Evolutionary conservation across 805 yeast genomes (phyloP).

Genomic region (Priceomyces haplophilus): DNA sequence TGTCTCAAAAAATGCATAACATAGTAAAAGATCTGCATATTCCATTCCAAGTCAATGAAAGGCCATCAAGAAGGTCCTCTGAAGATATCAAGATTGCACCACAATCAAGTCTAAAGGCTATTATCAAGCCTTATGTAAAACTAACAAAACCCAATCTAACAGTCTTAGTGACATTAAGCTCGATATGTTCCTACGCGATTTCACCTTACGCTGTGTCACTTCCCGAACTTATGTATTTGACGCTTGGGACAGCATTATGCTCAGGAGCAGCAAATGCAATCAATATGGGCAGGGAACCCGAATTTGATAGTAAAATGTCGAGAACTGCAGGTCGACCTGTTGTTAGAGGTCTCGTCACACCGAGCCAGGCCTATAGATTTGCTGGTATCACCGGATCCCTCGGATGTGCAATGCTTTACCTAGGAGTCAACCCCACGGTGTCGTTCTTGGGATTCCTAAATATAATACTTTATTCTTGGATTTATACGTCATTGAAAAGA

Average conservation of each 20-base stretch:
- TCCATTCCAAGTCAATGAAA: conserved; percentile 59
- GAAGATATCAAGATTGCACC: not conserved
- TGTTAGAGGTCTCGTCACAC: conserved; percentile 73
- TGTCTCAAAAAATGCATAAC: conserved; percentile 16
- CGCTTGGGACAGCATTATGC: conserved; percentile 80
- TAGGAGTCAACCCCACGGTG: conserved; percentile 85
- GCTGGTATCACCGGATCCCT: conserved; percentile 70
- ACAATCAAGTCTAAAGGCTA: not conserved
- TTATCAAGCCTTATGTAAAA: conserved; percentile 64
- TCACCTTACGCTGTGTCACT: conserved; percentile 82
- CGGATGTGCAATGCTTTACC: conserved; percentile 66
- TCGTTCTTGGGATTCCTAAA: conserved; percentile 77
- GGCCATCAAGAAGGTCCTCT: conserved; percentile 12
- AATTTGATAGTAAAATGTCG: conserved; percentile 80
- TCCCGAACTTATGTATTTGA: conserved; percentile 64
- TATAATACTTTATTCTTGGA: conserved; percentile 81
- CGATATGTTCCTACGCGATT: conserved; percentile 90
- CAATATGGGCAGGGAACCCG: conserved; percentile 95
- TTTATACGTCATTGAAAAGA: conserved; percentile 87
- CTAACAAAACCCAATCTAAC: conserved; percentile 91
- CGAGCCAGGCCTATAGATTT: conserved; percentile 75
- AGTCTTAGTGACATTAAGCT: conserved; percentile 80
- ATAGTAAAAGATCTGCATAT: conserved; percentile 28
- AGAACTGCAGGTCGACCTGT: conserved; percentile 89
- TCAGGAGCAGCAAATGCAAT: conserved; percentile 96